phyloP scores from a whole-genome alignment of 306 rosid species.

The Casuarina cunninghamiana region DNA sequence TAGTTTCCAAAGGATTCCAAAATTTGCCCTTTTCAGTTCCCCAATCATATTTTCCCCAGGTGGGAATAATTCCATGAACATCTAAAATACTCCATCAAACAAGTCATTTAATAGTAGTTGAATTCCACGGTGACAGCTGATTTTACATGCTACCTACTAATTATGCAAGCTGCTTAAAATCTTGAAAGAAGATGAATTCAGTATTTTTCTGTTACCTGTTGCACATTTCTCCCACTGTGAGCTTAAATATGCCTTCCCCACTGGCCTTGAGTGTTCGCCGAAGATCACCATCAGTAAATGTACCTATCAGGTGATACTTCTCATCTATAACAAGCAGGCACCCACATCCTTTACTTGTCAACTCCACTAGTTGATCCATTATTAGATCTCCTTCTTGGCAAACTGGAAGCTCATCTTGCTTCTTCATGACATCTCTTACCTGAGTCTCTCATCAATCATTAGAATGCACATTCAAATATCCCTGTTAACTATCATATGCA shows the following conservation, averaged over 20 bases:
- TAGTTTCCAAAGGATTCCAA: not conserved
- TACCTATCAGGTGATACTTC: slow-evolving; percentile 62
- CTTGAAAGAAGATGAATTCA: not conserved
- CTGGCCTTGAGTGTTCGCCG: slow-evolving; percentile 93
- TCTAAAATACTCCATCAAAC: not conserved
- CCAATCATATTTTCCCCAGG: not conserved
- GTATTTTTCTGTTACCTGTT: slow-evolving; percentile 52
- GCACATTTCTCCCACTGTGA: slow-evolving; percentile 91
- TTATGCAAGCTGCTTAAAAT: not conserved
- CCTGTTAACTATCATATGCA: not conserved
- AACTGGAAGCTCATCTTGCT: slow-evolving; percentile 81
- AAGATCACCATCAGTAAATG: slow-evolving; percentile 95
- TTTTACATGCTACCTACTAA: not conserved
- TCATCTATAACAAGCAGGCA: slow-evolving; percentile 83
- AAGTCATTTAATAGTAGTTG: not conserved
- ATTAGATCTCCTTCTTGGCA: slow-evolving; percentile 84
- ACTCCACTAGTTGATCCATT: slow-evolving; percentile 89
- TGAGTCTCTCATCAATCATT: slow-evolving; percentile 17
- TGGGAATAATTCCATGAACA: not conserved
- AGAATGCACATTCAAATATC: slow-evolving; percentile 11
- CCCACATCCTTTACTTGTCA: slow-evolving; percentile 92
- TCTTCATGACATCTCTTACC: slow-evolving; percentile 96
- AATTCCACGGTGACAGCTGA: not conserved
- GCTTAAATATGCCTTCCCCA: slow-evolving; percentile 87
- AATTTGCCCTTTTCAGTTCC: not conserved